Evolutionary conservation across 2,329 filamentous ascomycete species (phyloP).

Genomic region (Lecanoromycetidae sp.): DNA sequence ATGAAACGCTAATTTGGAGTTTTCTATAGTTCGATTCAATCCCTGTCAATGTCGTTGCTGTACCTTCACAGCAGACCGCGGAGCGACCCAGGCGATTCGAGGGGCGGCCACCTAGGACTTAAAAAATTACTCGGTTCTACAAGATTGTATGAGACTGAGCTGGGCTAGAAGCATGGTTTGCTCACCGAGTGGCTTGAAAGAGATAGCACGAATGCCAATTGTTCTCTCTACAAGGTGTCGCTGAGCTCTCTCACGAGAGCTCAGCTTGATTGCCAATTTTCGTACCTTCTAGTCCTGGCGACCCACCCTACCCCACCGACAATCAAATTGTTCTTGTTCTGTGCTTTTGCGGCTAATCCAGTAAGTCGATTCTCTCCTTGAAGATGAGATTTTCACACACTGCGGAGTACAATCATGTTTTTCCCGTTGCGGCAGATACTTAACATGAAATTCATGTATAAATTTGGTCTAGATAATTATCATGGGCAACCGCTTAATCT

Average conservation of each 20-base stretch:
- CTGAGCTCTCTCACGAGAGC: constrained; percentile 61
- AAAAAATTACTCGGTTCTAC: constrained; percentile 6
- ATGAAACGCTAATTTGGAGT: neutral
- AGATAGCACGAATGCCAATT: constrained; percentile 16
- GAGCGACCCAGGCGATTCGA: constrained; percentile 66
- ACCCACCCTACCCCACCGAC: too few relatives aligned
- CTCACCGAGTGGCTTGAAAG: neutral
- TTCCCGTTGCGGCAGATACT: too few relatives aligned
- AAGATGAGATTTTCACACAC: too few relatives aligned
- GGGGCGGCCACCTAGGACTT: constrained; percentile 37
- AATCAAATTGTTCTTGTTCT: too few relatives aligned
- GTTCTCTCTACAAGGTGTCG: constrained; percentile 65
- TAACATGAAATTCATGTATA: too few relatives aligned
- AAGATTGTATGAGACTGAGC: neutral
- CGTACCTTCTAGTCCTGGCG: too few relatives aligned
- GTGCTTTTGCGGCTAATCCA: too few relatives aligned
- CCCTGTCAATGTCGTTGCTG: constrained; percentile 87
- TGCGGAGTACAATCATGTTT: neutral
- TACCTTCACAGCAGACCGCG: constrained; percentile 73
- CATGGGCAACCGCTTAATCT: too few relatives aligned
- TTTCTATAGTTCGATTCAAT: constrained; percentile 77
- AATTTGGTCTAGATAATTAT: neutral
- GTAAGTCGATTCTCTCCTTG: too few relatives aligned
- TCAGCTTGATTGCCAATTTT: constrained; percentile 85
- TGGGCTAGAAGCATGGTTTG: neutral